A percentile compares a stretch with the other conserved stretches of the same genome.
Conservation (phyloP, 2,329 filamentous ascomycete species). For the Epichloe gansuensis region DNA sequence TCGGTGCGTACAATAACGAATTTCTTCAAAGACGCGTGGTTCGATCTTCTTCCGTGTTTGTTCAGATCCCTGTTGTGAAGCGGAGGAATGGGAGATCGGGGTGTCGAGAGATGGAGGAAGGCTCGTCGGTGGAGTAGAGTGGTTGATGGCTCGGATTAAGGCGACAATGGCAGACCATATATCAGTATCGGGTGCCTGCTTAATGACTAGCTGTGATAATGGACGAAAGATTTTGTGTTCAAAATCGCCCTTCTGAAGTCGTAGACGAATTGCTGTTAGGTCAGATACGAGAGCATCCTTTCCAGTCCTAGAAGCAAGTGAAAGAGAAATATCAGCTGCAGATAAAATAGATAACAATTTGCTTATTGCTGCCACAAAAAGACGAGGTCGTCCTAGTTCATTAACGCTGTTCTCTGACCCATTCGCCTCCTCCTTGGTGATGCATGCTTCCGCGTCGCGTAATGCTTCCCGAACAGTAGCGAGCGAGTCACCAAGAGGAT, state of each 20-base stretch:
- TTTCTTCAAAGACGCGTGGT: conserved; percentile 4
- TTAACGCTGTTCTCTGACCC: background rate
- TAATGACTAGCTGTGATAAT: background rate
- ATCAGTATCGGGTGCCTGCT: background rate
- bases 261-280: background rate
- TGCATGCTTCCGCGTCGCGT: background rate
- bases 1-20: conserved; percentile 1
- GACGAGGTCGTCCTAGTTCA: background rate
- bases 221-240: background rate
- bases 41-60: background rate
- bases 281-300: background rate
- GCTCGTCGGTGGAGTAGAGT: background rate
- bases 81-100: conserved; percentile 3
- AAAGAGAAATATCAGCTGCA: background rate
- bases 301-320: background rate
- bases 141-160: background rate
- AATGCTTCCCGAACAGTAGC: background rate
- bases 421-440: background rate
- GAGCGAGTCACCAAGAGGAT: background rate
- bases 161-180: background rate
- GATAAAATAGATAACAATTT: background rate
- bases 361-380: background rate
- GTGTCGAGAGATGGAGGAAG: background rate
- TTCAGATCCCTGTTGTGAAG: background rate
- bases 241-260: background rate